Conservation (phyloP, 306 rosid species). For the Acacia acuminata region DNA sequence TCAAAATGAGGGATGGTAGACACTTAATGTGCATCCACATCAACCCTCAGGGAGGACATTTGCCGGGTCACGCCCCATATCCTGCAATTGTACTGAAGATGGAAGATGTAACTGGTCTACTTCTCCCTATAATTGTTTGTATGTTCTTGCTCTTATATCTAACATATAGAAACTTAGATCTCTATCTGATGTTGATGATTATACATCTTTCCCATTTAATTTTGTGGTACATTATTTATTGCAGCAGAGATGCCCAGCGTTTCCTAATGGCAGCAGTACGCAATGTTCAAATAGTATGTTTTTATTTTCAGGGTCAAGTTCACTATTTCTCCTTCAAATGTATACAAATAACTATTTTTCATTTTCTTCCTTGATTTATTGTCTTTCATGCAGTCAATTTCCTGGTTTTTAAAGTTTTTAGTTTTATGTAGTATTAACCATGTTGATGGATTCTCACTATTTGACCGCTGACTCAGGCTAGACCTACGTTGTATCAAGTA, state of each 20-base stretch:
- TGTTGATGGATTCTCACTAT: conserved; percentile 18
- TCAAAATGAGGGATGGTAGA: conserved; percentile 98
- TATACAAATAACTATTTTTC: background rate
- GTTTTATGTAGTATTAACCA: conserved; percentile 18
- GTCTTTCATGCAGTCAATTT: background rate
- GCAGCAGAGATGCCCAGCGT: conserved; percentile 98
- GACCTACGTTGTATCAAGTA: conserved; percentile 94
- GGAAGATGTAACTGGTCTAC: conserved; percentile 96
- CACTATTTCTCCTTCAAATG: background rate
- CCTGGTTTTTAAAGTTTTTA: background rate
- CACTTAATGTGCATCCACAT: conserved; percentile 85
- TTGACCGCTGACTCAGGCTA: conserved; percentile 61
- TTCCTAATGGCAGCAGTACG: conserved; percentile 91
- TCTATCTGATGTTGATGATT: conserved; percentile 18
- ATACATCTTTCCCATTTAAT: conserved; percentile 22
- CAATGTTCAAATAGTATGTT: conserved; percentile 85
- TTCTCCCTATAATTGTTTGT: conserved; percentile 99
- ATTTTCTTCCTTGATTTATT: background rate
- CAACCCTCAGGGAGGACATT: conserved; percentile 94
- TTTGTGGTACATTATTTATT: conserved; percentile 40
- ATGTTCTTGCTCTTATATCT: conserved; percentile 41
- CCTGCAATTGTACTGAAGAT: conserved; percentile 96
- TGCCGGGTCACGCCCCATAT: conserved; percentile 97
- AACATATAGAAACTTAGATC: conserved; percentile 11
- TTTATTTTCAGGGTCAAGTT: background rate